Conservation (phyloP, 352 stramenopile species). For the Globisporangium iwayamae region DNA sequence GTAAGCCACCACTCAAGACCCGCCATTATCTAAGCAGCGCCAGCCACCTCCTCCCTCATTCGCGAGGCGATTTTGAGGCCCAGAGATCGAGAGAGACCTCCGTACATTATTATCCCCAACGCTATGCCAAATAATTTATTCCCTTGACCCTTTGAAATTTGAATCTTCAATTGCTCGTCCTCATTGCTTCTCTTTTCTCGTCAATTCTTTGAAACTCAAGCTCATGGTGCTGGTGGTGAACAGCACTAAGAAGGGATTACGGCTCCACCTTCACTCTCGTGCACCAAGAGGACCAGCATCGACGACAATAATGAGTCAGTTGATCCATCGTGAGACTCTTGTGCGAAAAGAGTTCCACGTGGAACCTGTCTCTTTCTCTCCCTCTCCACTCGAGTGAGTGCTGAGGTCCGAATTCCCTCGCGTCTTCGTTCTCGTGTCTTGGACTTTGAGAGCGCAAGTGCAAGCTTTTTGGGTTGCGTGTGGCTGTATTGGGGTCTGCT, state of each 20-base stretch:
- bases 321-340: not conserved
- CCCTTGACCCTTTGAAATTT: not conserved
- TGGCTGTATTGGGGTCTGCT: constrained; percentile 5
- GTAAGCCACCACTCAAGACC: not conserved
- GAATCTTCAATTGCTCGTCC: no score
- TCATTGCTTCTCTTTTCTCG: not conserved
- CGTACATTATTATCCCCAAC: constrained; percentile 2
- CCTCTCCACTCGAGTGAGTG: not conserved
- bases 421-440: not conserved
- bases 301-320: not conserved
- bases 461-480: not conserved
- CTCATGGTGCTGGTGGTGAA: not conserved
- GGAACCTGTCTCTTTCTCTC: not conserved
- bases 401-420: not conserved
- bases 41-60: not conserved
- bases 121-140: constrained; percentile 5
- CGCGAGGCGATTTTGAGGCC: constrained; percentile 5
- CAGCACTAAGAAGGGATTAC: not conserved
- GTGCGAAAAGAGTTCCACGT: not conserved
- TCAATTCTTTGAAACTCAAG: not conserved
- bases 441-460: not conserved
- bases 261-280: constrained; percentile 4
- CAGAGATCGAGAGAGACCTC: not conserved
- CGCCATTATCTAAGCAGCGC: not conserved
- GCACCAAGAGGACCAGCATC: not conserved